Conservation (phyloP, 164 flowering plant genomes). For the Houttuynia cordata region DNA sequence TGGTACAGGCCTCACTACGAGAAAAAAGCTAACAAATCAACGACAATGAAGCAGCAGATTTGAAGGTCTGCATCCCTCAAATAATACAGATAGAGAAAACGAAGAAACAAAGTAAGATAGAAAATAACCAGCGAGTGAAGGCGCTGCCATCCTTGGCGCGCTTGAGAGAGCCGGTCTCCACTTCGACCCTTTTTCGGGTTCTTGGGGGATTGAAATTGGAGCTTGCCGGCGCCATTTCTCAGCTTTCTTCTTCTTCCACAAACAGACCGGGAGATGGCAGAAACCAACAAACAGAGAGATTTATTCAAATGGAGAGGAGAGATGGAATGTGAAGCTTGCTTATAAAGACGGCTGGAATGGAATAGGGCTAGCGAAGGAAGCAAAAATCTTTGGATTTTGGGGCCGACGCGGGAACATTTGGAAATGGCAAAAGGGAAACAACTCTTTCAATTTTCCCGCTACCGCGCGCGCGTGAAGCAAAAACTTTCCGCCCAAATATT, state of each 20-base stretch:
- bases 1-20: constrained; percentile 70
- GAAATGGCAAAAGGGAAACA: no score
- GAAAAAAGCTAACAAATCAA: no score
- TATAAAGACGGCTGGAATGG: not conserved
- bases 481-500: no score
- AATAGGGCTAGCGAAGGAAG: no score
- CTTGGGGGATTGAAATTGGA: constrained; percentile 35
- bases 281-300: not conserved
- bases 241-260: not conserved
- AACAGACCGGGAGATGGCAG: constrained; percentile 1
- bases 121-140: constrained; percentile 52
- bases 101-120: not conserved
- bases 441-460: no score
- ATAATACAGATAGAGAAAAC: no score
- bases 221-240: constrained; percentile 17
- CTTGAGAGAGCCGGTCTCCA: constrained; percentile 29
- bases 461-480: no score
- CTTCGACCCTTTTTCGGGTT: constrained; percentile 67
- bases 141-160: constrained; percentile 84
- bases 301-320: not conserved
- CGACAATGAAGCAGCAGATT: no score
- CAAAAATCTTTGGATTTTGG: no score
- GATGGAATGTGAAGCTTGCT: not conserved
- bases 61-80: no score
- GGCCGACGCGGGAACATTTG: no score